These are phyloP conservation scores for Trichoderma gracile DNA, from an alignment of 2,329 filamentous ascomycete genomes.

Conservation along the genomic window DNA sequence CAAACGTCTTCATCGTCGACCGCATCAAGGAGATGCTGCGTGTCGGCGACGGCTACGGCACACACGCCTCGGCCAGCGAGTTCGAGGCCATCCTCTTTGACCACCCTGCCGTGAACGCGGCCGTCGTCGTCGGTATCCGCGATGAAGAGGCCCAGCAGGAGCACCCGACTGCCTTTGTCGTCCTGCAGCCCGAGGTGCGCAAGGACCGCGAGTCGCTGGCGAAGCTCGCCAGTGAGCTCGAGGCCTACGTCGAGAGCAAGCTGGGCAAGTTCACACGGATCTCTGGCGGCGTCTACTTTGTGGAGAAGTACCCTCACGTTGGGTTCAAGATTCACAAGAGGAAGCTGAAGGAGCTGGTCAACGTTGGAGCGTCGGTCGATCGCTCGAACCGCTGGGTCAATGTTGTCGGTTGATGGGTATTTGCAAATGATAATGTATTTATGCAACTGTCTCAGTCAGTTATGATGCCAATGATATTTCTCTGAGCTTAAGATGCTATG, in stretches of 20 bases:
- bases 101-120: background rate
- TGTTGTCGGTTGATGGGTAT: background rate
- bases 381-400: background rate
- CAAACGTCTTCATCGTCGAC: constrained; percentile 1
- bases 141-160: background rate
- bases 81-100: background rate
- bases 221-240: background rate
- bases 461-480: no score
- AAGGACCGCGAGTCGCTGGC: background rate
- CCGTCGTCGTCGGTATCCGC: background rate
- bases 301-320: background rate
- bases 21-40: background rate
- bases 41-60: background rate
- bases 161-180: background rate
- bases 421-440: no score
- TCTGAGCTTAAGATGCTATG: no score
- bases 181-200: background rate
- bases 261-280: background rate
- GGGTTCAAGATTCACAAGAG: background rate
- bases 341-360: background rate
- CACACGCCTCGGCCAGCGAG: background rate
- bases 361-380: background rate
- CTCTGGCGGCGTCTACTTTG: background rate
- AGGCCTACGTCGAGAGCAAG: background rate
- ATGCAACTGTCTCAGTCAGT: no score